phyloP scores from a whole-genome alignment of 73 alveolate species.

The Loxodes magnus region DNA sequence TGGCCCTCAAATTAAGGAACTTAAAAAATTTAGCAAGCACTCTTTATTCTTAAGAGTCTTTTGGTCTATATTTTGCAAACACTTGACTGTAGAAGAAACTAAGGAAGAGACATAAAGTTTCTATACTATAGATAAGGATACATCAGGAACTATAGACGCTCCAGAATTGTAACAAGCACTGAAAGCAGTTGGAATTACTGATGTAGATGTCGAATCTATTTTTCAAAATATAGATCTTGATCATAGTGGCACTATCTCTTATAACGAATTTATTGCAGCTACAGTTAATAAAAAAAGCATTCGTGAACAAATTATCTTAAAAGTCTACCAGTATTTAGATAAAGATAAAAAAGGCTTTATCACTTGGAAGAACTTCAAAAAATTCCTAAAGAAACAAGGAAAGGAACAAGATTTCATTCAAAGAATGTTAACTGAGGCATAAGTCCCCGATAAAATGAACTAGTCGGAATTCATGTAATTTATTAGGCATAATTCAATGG shows the following conservation, averaged over 20 bases:
- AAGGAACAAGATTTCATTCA: neutral
- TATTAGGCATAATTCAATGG: no score
- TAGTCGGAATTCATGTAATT: neutral
- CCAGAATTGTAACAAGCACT: neutral
- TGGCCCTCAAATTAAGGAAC: neutral
- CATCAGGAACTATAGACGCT: neutral
- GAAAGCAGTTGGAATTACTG: neutral
- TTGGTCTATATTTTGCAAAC: neutral
- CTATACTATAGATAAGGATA: neutral
- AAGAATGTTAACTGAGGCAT: neutral
- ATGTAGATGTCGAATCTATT: neutral
- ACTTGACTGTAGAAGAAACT: neutral
- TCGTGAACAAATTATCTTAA: neutral
- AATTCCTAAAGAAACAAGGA: neutral
- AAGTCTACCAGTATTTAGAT: neutral
- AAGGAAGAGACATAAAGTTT: neutral
- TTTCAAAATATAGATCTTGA: neutral
- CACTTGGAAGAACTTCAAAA: neutral
- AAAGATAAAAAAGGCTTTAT: neutral
- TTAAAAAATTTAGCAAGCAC: conserved; percentile 5
- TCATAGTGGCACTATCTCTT: neutral
- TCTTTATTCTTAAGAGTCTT: neutral
- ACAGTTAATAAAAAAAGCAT: neutral
- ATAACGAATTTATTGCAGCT: neutral
- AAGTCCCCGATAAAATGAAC: neutral